Base-by-base conservation (phyloP, 2,329 filamentous ascomycete species). In the Fusarium sp. region DNA sequence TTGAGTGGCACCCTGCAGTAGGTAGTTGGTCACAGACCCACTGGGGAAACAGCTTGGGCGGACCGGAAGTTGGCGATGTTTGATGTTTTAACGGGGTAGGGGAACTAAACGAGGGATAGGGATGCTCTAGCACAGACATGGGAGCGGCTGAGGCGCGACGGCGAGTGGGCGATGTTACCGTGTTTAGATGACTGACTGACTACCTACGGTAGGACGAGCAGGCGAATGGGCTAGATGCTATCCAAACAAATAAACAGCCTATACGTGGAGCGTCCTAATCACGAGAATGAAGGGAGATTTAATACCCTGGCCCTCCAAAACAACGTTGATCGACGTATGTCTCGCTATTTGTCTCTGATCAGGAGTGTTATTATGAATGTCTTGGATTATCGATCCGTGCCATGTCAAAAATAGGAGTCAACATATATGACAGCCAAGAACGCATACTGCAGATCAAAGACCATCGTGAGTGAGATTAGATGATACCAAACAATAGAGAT, bases 91-190 rank as follows among this genome's bases (percentile, higher is more conserved):
- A 68, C 59, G 55, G 66, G 65, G 57, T 56, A 47, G 44, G 54
- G 65, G 67, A 54, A 68, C 40, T 44, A 58, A 61, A 66, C 65
- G 62, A 64, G 69, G 54, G 36, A 62, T 52, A 28, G 26, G 26
- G 28, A 31, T 13, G 28, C 45, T 50, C 61, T 46, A 66, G 67
- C 70, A 73, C 69, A 73, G 72, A 72, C 55, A 43, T 67, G 57
- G 51, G 65, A 70, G 69, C 66, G 71, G 71, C 65, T 69, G 65
- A 64, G 69, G 67, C 55, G 67, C 67, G 64, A 62, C 24, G 51
- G 50, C 42, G 38, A 54, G 47, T 70, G 51, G 62, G 6, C 56
- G 51, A 63, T 53, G 50, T 46, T 34, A 57, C 31, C 13, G 26
- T 45, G 43, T 46, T 57, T 46, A 63, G 53, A 49, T 63, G 50